A percentile compares a stretch with the other conserved stretches of the same genome.
phyloP scores from a whole-genome alignment of 129 eudicot species.

The Saposhnikovia divaricata region DNA sequence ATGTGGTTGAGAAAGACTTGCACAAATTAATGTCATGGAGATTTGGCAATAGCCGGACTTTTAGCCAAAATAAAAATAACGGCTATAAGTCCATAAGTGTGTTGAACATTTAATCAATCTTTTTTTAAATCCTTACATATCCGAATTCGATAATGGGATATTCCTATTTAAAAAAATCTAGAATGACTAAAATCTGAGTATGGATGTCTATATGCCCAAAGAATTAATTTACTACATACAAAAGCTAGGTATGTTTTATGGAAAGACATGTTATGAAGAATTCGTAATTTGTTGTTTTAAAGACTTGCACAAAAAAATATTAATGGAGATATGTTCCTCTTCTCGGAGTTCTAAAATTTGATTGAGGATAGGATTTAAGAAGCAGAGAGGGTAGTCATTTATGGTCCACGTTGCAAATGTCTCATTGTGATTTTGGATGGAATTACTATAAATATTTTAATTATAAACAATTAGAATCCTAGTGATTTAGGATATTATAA shows the following conservation, averaged over 20 bases:
- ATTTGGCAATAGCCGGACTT: background rate
- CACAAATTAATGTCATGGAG: background rate
- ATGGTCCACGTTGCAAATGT: background rate
- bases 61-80: background rate
- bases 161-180: background rate
- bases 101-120: background rate
- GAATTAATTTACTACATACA: background rate
- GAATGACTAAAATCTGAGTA: background rate
- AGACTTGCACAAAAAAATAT: background rate
- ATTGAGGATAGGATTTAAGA: background rate
- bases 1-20: background rate
- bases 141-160: background rate
- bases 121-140: background rate
- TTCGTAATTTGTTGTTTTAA: background rate
- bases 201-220: background rate
- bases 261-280: conserved; percentile 43
- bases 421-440: background rate
- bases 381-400: background rate
- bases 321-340: background rate
- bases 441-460: background rate
- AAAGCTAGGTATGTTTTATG: conserved; percentile 25
- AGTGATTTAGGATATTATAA: too few species aligned
- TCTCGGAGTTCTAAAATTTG: background rate
- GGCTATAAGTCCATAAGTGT: background rate
- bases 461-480: too few species aligned